phyloP scores from a whole-genome alignment of 2,329 filamentous ascomycete genomes.

The Phialophora tarda region DNA sequence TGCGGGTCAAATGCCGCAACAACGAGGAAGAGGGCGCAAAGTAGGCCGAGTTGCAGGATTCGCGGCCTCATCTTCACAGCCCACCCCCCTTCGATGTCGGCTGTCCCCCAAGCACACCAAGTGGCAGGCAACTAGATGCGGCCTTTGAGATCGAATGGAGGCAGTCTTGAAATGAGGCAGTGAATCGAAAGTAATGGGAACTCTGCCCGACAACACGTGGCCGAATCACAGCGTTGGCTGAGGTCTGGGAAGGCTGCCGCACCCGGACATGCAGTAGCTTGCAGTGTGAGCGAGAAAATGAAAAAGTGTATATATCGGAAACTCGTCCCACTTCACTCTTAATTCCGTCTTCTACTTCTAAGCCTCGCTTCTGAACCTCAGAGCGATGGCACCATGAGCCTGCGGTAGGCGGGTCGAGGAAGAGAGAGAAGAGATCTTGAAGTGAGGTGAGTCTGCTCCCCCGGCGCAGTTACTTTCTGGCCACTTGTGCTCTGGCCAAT shows the following conservation, averaged over 20 bases:
- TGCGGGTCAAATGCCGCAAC: slow-evolving; percentile 70
- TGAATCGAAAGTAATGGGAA: slow-evolving; percentile 24
- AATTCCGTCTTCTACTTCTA: slow-evolving; percentile 21
- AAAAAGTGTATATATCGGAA: slow-evolving; percentile 32
- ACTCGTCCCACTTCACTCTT: slow-evolving; percentile 20
- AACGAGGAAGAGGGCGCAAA: slow-evolving; percentile 70
- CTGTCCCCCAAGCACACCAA: slow-evolving; percentile 10
- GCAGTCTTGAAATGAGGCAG: slow-evolving; percentile 17
- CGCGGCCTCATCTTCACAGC: slow-evolving; percentile 70
- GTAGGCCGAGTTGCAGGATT: slow-evolving; percentile 66
- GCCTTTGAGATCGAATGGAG: slow-evolving; percentile 1
- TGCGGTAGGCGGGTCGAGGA: slow-evolving; percentile 35
- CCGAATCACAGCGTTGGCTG: slow-evolving; percentile 28
- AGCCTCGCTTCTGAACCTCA: slow-evolving; percentile 12
- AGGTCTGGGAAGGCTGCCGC: slow-evolving; percentile 17
- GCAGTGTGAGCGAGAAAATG: slow-evolving; percentile 12
- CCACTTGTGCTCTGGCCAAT: not conserved
- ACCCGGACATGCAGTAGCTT: slow-evolving; percentile 33
- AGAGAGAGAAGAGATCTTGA: slow-evolving; percentile 6
- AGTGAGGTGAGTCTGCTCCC: slow-evolving; percentile 5
- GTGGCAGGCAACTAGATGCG: slow-evolving; percentile 3
- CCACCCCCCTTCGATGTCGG: not conserved
- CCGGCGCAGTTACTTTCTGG: slow-evolving; percentile 9
- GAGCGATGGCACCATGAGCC: slow-evolving; percentile 37
- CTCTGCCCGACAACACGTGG: slow-evolving; percentile 34